These are phyloP conservation scores for Blastomyces parvus DNA, from an alignment of 2,329 filamentous ascomycete genomes.

Conservation along the genomic window DNA sequence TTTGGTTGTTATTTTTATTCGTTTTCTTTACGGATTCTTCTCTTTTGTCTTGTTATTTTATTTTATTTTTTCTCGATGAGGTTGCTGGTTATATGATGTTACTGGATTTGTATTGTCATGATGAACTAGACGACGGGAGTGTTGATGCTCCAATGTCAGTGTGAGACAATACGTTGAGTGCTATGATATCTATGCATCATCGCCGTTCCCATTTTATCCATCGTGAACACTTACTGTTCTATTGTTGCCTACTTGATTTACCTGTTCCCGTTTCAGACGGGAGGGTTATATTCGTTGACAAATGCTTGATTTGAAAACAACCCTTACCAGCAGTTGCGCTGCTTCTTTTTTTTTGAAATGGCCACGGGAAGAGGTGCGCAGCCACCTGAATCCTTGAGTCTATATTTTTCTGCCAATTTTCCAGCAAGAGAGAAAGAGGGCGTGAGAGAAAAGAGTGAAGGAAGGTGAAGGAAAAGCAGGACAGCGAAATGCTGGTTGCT, in stretches of 20 bases:
- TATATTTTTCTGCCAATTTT: background rate
- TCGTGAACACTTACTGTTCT: background rate
- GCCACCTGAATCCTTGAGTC: background rate
- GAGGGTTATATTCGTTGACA: background rate
- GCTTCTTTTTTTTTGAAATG: background rate
- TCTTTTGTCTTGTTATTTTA: background rate
- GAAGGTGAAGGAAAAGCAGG: background rate
- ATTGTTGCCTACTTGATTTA: background rate
- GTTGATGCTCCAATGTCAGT: too few species aligned
- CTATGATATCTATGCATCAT: too few species aligned
- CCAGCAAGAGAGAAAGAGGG: background rate
- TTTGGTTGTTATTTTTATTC: background rate
- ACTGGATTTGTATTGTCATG: too few species aligned
- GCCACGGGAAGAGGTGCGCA: background rate
- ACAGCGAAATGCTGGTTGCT: background rate
- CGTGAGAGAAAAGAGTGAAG: background rate
- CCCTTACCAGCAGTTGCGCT: background rate
- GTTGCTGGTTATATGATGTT: background rate
- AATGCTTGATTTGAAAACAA: background rate
- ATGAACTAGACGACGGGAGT: too few species aligned
- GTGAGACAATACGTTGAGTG: too few species aligned
- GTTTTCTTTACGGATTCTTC: background rate
- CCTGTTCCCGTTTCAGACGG: background rate
- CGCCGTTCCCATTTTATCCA: background rate
- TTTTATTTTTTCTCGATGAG: background rate